phyloP scores from a whole-genome alignment of 768 basidiomycete species.

The Serendipita sp. region DNA sequence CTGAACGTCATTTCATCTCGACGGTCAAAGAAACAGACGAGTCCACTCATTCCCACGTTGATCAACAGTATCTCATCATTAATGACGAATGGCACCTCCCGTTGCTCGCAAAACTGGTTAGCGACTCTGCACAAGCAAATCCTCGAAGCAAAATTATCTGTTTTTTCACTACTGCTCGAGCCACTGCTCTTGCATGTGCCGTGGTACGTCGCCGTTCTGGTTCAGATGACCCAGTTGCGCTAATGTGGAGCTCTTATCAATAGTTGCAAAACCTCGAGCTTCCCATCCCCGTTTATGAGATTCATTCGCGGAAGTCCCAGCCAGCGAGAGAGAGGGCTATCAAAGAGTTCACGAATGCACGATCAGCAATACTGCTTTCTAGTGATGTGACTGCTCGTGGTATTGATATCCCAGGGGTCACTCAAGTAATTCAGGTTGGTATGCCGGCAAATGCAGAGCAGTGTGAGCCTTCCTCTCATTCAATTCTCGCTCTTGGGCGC shows the following conservation, averaged over 20 bases:
- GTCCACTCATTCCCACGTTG: conserved; percentile 47
- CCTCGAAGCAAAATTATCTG: conserved; percentile 31
- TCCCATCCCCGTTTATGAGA: conserved; percentile 26
- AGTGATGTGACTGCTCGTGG: conserved; percentile 48
- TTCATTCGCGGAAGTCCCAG: conserved; percentile 45
- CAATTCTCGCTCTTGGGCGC: neutral
- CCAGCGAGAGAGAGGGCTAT: conserved; percentile 31
- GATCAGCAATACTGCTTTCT: conserved; percentile 33
- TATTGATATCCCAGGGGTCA: conserved; percentile 53
- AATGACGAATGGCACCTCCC: conserved; percentile 29
- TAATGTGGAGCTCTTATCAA: neutral
- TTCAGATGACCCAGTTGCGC: neutral
- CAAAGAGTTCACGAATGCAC: conserved; percentile 30
- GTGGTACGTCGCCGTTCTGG: conserved; percentile 12
- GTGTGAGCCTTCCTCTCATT: conserved; percentile 18
- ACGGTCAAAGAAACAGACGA: conserved; percentile 42
- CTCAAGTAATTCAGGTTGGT: conserved; percentile 38
- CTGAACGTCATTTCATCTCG: conserved; percentile 31
- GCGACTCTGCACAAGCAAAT: conserved; percentile 21
- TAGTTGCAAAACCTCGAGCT: conserved; percentile 7
- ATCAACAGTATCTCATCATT: conserved; percentile 30
- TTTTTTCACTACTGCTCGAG: conserved; percentile 54
- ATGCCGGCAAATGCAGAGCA: conserved; percentile 22
- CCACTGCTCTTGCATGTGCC: conserved; percentile 28
- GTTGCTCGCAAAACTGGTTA: conserved; percentile 25